Evolutionary conservation across 2,329 filamentous ascomycete genomes (phyloP).

Genomic region (Chrysosporium queenslandicum): DNA sequence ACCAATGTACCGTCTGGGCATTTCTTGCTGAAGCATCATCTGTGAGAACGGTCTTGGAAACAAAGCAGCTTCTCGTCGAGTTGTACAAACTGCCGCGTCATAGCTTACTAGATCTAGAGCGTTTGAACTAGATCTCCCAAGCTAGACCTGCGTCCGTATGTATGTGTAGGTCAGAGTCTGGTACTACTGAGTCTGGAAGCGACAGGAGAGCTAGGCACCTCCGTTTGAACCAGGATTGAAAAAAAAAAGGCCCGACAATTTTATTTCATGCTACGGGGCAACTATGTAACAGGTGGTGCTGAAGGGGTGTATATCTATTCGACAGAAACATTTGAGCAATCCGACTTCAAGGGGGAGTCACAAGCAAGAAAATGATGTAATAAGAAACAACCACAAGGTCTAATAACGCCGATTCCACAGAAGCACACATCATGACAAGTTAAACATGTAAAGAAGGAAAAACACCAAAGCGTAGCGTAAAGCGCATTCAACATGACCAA

Average conservation of each 20-base stretch:
- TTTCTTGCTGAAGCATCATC: neutral
- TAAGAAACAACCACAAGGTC: constrained; percentile 1
- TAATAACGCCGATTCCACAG: constrained; percentile 8
- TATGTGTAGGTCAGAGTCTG: too few species aligned
- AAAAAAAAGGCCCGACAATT: neutral
- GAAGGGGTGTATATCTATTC: constrained; percentile 2
- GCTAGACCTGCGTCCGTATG: neutral
- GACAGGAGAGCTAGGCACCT: neutral
- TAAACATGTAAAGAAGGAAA: neutral
- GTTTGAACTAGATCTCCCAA: too few species aligned
- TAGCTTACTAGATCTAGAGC: neutral
- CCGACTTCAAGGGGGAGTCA: neutral
- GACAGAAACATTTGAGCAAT: constrained; percentile 2
- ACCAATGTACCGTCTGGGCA: neutral
- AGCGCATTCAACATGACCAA: neutral
- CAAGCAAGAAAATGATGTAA: neutral
- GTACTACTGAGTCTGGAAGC: neutral
- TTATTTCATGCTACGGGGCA: neutral
- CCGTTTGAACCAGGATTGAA: neutral
- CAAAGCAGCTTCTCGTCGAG: too few species aligned
- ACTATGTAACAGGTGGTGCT: neutral
- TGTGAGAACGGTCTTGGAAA: too few species aligned
- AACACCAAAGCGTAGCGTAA: neutral
- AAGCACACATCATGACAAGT: neutral
- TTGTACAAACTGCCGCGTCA: neutral